Percentiles rank a stretch among this genome's conserved stretches.
Evolutionary conservation across 2,329 filamentous ascomycete species (phyloP).

Genomic region (Keithomyces neogunnii): DNA sequence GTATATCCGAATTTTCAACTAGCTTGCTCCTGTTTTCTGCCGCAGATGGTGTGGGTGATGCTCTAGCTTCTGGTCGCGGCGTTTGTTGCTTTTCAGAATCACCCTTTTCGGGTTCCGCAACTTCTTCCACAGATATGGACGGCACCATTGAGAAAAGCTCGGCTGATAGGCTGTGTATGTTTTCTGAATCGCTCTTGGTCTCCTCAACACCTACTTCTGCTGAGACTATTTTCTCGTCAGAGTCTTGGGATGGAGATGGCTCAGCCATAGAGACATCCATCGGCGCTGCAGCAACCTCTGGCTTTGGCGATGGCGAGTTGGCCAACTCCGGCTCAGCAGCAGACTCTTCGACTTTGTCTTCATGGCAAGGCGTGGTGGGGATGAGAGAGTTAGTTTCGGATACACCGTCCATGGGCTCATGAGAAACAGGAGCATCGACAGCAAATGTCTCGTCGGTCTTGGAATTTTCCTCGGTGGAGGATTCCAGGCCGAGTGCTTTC

Average conservation of each 20-base stretch:
- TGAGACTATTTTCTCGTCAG: background rate
- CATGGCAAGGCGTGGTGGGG: background rate
- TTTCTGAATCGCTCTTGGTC: background rate
- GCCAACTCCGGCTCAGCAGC: background rate
- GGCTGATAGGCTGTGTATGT: background rate
- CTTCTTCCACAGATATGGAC: slow-evolving; percentile 4
- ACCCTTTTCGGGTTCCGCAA: background rate
- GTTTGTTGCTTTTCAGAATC: background rate
- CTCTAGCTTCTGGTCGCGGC: background rate
- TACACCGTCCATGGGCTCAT: background rate
- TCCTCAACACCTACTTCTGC: background rate
- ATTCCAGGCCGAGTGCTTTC: background rate
- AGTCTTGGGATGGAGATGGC: background rate
- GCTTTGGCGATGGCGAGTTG: background rate
- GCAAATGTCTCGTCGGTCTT: background rate
- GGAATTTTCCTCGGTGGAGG: background rate
- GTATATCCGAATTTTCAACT: background rate
- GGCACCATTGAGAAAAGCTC: background rate
- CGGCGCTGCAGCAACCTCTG: background rate
- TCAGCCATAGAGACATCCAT: background rate
- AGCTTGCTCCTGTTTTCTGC: background rate
- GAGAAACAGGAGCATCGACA: background rate
- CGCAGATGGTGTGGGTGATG: background rate
- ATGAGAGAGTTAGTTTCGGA: background rate
- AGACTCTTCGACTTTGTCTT: background rate